Base-by-base conservation (phyloP, 495 filamentous ascomycete genomes). In the Tetracladium marchalianum region DNA sequence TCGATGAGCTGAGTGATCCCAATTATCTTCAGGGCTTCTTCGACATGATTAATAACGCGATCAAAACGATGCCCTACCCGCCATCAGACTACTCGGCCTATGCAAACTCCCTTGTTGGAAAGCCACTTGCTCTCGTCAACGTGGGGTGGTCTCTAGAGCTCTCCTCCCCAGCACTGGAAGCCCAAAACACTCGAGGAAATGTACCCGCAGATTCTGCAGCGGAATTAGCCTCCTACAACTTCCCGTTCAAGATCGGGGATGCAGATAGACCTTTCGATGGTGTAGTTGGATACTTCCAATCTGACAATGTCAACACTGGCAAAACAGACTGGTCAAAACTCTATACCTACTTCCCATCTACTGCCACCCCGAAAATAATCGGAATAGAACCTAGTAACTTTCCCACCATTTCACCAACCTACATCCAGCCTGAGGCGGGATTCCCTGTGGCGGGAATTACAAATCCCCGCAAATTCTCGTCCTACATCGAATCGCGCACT, bases 121-220 rank as follows among this genome's bases (percentile, higher is more conserved):
- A 57, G 43, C 73, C 73, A 0, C 58, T 77, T 2, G 73, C 71
- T 0, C 63, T 77, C 3, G 63, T 66, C 17, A 68, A 73, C 39
- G 54, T 56, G 35, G 72, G 65, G 0, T 69, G 58, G 61, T 64
- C 59, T 0, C 55, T 77, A 5, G 73, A 77, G 54, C 57, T 77
- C 0, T 60, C 59, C 12, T 39, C 18, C 13, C 45, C 58, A n/a
- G 44, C 51, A 8, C 53, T 50, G 8, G n/a, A 11, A 15, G 54
- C 51, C 35, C 54, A 63, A 40, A 43, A 53, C 0, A 55, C 35
- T 15, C 24, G 42, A 34, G 39, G 39, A 27, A 32, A 18, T 1
- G 39, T 11, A 2, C 55, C 37, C 1, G 27, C 35, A 31, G 27
- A 50, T 12, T 31, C 43, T n/a, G 19, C 19, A 16, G 41, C 39